phyloP scores from a whole-genome alignment of 83 land plant genomes.

The Picea abies region DNA sequence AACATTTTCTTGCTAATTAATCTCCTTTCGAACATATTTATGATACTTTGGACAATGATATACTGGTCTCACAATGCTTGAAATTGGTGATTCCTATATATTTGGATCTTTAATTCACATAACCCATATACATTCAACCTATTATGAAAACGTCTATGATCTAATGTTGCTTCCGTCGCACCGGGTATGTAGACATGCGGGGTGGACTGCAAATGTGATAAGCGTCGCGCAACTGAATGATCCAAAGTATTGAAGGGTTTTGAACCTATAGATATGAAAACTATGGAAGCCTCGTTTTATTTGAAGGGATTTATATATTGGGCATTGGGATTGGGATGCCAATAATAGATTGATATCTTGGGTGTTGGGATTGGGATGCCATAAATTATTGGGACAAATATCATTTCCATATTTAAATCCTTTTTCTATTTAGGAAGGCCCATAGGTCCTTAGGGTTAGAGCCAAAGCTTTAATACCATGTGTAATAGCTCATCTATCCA shows the following conservation, averaged over 20 bases:
- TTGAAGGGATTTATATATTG: too few species aligned
- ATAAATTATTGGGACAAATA: too few species aligned
- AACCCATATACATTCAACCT: constrained; percentile 35
- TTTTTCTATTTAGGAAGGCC: too few species aligned
- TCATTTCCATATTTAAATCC: too few species aligned
- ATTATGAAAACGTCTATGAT: not conserved
- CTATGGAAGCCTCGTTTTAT: too few species aligned
- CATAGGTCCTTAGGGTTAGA: too few species aligned
- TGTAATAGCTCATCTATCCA: too few species aligned
- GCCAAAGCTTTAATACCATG: too few species aligned
- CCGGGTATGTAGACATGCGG: not conserved
- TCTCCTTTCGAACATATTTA: constrained; percentile 54
- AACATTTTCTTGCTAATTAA: not conserved
- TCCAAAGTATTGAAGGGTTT: not conserved
- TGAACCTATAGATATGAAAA: too few species aligned
- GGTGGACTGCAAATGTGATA: not conserved
- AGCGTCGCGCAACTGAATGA: not conserved
- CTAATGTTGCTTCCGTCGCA: not conserved
- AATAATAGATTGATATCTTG: too few species aligned
- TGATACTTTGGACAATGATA: constrained; percentile 47
- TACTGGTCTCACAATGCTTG: constrained; percentile 64
- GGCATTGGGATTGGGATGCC: too few species aligned
- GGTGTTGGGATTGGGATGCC: too few species aligned
- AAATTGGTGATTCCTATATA: constrained; percentile 62
- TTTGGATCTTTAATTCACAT: constrained; percentile 51